These are phyloP conservation scores for Ceratorhiza oryzae-sativae DNA, from an alignment of 1,284 basidiomycete genomes.

Conservation along the genomic window DNA sequence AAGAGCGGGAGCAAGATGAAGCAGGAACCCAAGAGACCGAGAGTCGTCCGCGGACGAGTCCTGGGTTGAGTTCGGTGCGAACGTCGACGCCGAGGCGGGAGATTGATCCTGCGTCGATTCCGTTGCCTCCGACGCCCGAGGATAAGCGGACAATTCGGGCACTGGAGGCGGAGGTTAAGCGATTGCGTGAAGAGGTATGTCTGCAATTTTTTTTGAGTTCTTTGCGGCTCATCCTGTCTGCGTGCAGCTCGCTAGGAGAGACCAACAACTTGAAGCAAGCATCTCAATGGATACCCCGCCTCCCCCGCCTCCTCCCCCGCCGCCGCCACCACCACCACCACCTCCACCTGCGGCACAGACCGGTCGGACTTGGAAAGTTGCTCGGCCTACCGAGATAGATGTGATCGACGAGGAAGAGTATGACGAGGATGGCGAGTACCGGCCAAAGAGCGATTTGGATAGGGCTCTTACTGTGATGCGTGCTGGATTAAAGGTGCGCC, in stretches of 20 bases:
- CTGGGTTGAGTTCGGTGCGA: background rate
- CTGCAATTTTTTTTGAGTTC: slow-evolving; percentile 22
- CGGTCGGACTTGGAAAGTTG: background rate
- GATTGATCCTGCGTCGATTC: slow-evolving; percentile 24
- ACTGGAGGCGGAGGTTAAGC: slow-evolving; percentile 70
- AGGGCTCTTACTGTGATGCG: slow-evolving; percentile 34
- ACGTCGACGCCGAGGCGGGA: background rate
- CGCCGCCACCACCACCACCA: slow-evolving; percentile 62
- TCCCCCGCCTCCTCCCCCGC: slow-evolving; percentile 46
- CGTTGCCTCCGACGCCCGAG: slow-evolving; percentile 15
- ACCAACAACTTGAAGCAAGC: slow-evolving; percentile 50
- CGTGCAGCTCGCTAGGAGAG: slow-evolving; percentile 27
- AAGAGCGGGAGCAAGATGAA: slow-evolving; percentile 47
- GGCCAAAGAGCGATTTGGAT: slow-evolving; percentile 61
- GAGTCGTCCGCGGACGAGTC: too few relatives aligned
- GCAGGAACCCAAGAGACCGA: too few relatives aligned
- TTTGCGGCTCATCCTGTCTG: slow-evolving; percentile 9
- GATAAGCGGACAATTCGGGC: slow-evolving; percentile 67
- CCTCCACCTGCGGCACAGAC: slow-evolving; percentile 55
- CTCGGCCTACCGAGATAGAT: slow-evolving; percentile 24
- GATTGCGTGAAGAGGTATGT: slow-evolving; percentile 68
- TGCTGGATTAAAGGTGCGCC: slow-evolving; percentile 51
- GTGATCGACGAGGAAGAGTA: slow-evolving; percentile 56
- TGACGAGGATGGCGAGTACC: slow-evolving; percentile 63
- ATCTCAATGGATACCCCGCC: slow-evolving; percentile 44